Evolutionary conservation across 2,329 filamentous ascomycete genomes (phyloP).

Genomic region (Pseudogymnoascus sp.): DNA sequence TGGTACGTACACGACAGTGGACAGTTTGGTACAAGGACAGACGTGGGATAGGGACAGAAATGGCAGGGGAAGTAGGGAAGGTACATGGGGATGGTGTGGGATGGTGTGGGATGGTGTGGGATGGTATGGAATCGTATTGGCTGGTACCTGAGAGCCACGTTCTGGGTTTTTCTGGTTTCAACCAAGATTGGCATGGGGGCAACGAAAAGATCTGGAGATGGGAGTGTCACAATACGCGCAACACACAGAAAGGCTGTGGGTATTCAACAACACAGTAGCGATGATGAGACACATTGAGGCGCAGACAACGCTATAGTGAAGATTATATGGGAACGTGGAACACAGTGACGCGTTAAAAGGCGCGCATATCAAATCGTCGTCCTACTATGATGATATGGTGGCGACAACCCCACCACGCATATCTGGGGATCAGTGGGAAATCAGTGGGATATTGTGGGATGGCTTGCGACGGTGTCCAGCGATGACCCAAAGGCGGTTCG

Average conservation of each 20-base stretch:
- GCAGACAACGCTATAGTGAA: not conserved
- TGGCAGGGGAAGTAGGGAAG: not conserved
- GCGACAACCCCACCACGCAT: not conserved
- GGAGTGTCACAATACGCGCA: not conserved
- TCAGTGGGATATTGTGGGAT: not conserved
- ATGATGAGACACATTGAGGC: not conserved
- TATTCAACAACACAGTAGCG: not conserved
- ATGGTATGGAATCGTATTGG: not conserved
- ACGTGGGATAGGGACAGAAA: not conserved
- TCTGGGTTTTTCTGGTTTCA: slow-evolving; percentile 5
- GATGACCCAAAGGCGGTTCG: not conserved
- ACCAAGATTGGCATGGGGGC: not conserved
- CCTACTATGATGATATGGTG: not conserved
- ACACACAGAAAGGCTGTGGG: not conserved
- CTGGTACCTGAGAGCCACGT: slow-evolving; percentile 3
- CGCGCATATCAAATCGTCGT: not conserved
- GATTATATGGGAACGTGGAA: slow-evolving; percentile 1
- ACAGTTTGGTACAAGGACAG: not conserved
- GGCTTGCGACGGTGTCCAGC: not conserved
- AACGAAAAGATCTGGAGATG: not conserved
- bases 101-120: not conserved
- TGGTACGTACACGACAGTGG: not conserved
- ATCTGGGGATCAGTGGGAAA: not conserved
- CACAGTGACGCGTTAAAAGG: not conserved
- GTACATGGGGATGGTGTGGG: not conserved